These are phyloP conservation scores for Luvunga scandens DNA, from an alignment of 345 rosid species.

Conservation along the genomic window DNA sequence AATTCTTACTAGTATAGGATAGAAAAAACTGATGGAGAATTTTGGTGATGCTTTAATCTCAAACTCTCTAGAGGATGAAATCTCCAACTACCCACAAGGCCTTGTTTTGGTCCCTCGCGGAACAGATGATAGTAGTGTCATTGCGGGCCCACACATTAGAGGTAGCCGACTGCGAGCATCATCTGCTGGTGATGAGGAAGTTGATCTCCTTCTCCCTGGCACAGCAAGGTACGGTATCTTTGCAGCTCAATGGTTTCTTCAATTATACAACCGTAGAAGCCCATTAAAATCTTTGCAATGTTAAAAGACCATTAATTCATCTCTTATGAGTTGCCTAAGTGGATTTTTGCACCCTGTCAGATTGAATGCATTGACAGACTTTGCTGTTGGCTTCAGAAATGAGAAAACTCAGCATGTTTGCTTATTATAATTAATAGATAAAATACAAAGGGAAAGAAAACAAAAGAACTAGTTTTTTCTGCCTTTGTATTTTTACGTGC, in stretches of 20 bases:
- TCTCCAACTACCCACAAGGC: constrained; percentile 78
- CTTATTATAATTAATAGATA: not conserved
- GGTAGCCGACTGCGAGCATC: constrained; percentile 89
- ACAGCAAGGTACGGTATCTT: constrained; percentile 76
- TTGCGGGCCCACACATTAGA: constrained; percentile 85
- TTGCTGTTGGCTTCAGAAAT: not conserved
- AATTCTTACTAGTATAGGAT: not conserved
- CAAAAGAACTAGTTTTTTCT: not conserved
- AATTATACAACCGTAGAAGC: not conserved
- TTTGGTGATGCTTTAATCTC: constrained; percentile 23
- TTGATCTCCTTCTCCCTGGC: constrained; percentile 97
- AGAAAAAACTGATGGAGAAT: not conserved
- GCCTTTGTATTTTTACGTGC: not conserved
- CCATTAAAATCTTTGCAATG: not conserved
- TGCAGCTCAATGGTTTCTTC: constrained; percentile 3
- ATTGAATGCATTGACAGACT: not conserved
- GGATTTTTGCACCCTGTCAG: not conserved
- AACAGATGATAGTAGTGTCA: constrained; percentile 56
- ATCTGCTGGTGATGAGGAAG: constrained; percentile 85
- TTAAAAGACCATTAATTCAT: not conserved
- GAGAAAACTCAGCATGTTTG: not conserved
- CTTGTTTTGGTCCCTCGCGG: constrained; percentile 90
- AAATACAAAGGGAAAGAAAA: not conserved
- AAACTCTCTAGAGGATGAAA: constrained; percentile 76
- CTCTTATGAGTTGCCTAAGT: not conserved